Conservation (phyloP, 805 yeast species). For the Grigorovia humatica region DNA sequence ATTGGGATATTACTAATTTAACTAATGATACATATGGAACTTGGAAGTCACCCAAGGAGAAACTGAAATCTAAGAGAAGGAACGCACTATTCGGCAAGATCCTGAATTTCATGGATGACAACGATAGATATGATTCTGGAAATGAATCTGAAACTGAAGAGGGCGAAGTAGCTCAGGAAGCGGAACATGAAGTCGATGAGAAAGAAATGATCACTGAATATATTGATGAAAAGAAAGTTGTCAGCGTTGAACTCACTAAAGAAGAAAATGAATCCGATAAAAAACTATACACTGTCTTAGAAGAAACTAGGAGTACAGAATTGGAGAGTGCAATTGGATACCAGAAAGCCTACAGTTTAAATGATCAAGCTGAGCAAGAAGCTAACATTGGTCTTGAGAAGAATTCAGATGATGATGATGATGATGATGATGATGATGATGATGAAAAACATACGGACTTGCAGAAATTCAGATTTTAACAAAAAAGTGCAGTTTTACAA, state of each 20-base stretch:
- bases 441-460: constrained; percentile 8
- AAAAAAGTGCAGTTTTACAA: neutral
- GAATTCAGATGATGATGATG: neutral
- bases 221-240: neutral
- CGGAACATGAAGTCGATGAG: neutral
- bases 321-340: neutral
- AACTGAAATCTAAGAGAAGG: constrained; percentile 8
- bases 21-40: constrained; percentile 29
- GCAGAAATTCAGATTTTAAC: constrained; percentile 17
- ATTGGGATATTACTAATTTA: constrained; percentile 33
- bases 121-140: constrained; percentile 1
- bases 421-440: neutral
- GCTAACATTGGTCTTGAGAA: neutral
- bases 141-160: constrained; percentile 10
- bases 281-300: constrained; percentile 15
- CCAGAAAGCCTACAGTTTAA: neutral
- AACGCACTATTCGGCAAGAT: constrained; percentile 23
- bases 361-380: neutral
- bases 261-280: constrained; percentile 1
- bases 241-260: neutral
- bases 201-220: neutral
- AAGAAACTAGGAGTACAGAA: constrained; percentile 7
- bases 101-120: constrained; percentile 21
- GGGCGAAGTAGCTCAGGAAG: constrained; percentile 7
- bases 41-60: constrained; percentile 4